Conservation (phyloP, 768 basidiomycete genomes). For the Sistotremastrum suecicum region DNA sequence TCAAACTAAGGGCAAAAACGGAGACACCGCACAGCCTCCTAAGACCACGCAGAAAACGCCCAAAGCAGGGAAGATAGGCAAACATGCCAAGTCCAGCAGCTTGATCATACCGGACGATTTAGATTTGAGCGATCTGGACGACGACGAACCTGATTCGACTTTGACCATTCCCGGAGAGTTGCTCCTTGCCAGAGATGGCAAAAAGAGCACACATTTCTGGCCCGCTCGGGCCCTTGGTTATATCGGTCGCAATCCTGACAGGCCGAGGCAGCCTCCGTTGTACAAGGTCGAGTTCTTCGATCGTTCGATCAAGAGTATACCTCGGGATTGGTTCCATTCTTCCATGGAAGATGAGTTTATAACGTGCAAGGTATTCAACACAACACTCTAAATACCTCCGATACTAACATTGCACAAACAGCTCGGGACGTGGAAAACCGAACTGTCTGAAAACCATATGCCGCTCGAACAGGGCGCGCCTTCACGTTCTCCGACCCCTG, state of each 20-base stretch:
- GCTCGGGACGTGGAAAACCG: too few species aligned
- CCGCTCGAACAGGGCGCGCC: too few species aligned
- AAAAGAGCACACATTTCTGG: slow-evolving; percentile 37
- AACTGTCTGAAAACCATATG: too few species aligned
- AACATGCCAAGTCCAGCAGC: neutral
- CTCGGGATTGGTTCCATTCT: slow-evolving; percentile 43
- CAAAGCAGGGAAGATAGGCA: neutral
- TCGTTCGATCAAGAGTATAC: slow-evolving; percentile 22
- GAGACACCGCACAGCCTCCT: neutral
- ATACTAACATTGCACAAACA: too few species aligned
- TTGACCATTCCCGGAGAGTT: slow-evolving; percentile 56
- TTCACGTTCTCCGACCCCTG: slow-evolving; percentile 10
- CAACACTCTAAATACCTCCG: neutral
- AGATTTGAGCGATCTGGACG: slow-evolving; percentile 1
- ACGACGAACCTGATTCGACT: slow-evolving; percentile 23
- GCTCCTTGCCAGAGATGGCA: slow-evolving; percentile 35
- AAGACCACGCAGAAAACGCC: neutral
- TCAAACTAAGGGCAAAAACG: too few species aligned
- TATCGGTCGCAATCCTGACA: slow-evolving; percentile 22
- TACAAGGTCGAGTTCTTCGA: slow-evolving; percentile 54
- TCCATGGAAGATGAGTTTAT: slow-evolving; percentile 46
- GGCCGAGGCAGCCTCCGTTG: slow-evolving; percentile 22
- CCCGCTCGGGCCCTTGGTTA: slow-evolving; percentile 48
- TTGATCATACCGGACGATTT: neutral
- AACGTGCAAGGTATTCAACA: slow-evolving; percentile 35